Evolutionary conservation across 192 early-diverging fungal genomes (phyloP).

Genomic region (Umbelopsis sp.): DNA sequence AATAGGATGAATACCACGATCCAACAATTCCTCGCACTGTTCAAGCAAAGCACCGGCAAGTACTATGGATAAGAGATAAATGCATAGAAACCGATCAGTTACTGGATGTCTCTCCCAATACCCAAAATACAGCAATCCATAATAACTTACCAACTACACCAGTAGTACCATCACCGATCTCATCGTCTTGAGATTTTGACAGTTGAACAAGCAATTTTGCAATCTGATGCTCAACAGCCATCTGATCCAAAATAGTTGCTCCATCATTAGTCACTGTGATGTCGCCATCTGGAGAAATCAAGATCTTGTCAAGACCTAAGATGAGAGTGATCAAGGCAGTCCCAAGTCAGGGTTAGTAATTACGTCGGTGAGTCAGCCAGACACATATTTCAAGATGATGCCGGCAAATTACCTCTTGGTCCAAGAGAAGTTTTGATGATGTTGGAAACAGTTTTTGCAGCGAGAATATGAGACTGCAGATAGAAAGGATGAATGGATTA

Average conservation of each 20-base stretch:
- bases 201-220: conserved; percentile 97
- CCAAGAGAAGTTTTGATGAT: conserved; percentile 99
- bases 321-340: neutral
- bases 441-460: conserved; percentile 94
- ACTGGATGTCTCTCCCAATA: too few species aligned
- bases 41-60: conserved; percentile 97
- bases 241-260: conserved; percentile 95
- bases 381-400: neutral
- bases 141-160: conserved; percentile 88
- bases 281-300: conserved; percentile 99
- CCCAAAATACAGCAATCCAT: too few species aligned
- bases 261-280: conserved; percentile 99
- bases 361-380: neutral
- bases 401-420: conserved; percentile 75
- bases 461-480: conserved; percentile 92
- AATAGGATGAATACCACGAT: conserved; percentile 98
- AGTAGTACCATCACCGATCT: conserved; percentile 99
- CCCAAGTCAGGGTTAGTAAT: neutral
- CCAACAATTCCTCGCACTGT: conserved; percentile 93
- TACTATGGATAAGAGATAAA: conserved; percentile 52
- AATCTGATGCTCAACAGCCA: conserved; percentile 99
- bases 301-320: conserved; percentile 96
- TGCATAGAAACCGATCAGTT: too few species aligned
- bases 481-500: neutral
- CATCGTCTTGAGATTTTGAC: conserved; percentile 98